A percentile compares a stretch with the other conserved stretches of the same genome.
Evolutionary conservation across 257 asterid genomes (phyloP).

Genomic region (Solanum tarijense): DNA sequence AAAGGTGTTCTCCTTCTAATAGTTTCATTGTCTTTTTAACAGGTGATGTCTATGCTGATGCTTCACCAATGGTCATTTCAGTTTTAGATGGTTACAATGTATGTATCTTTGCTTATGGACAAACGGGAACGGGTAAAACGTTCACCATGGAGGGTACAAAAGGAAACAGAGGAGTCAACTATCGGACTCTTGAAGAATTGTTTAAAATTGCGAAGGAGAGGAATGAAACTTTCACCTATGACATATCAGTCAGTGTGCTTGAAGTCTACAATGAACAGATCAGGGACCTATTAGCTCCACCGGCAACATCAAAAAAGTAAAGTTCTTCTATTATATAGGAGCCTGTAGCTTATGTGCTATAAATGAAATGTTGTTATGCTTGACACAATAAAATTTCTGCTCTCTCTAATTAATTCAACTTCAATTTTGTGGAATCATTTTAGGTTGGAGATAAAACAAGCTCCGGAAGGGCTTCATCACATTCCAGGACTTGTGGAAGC

Average conservation of each 20-base stretch:
- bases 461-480: slow-evolving; percentile 85
- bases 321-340: neutral
- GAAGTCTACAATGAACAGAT: slow-evolving; percentile 98
- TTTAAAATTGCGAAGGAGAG: slow-evolving; percentile 66
- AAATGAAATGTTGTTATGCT: neutral
- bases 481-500: slow-evolving; percentile 93
- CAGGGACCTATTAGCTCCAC: slow-evolving; percentile 69
- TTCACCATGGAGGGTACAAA: slow-evolving; percentile 98
- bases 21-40: slow-evolving; percentile 9
- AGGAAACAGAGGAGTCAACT: slow-evolving; percentile 82
- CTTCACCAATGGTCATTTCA: slow-evolving; percentile 86
- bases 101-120: slow-evolving; percentile 97
- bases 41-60: slow-evolving; percentile 91
- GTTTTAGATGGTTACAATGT: slow-evolving; percentile 98
- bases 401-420: neutral
- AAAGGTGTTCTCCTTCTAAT: neutral
- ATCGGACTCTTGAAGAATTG: slow-evolving; percentile 81
- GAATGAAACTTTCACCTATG: slow-evolving; percentile 51
- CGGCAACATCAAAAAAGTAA: slow-evolving; percentile 72
- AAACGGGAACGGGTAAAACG: slow-evolving; percentile 97
- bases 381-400: neutral
- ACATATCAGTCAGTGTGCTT: slow-evolving; percentile 90
- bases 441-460: slow-evolving; percentile 94
- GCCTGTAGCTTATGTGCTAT: neutral
- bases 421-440: slow-evolving; percentile 3